A percentile compares a stretch with the other conserved stretches of the same genome.
Evolutionary conservation across 805 yeast species (phyloP).

Genomic region (Yamadazyma ubonensis): DNA sequence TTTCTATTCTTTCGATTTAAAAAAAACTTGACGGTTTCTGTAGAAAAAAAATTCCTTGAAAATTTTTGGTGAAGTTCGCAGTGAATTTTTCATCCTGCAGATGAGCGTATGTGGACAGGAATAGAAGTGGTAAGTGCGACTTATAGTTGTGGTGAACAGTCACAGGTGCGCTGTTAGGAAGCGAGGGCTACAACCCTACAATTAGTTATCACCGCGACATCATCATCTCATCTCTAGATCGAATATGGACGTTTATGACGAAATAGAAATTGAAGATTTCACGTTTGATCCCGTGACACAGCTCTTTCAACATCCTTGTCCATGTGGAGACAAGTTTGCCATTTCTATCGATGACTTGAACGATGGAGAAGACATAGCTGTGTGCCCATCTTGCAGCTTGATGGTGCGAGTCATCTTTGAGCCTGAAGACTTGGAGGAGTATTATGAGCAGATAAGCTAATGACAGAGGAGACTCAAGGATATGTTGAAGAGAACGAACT

Average conservation of each 20-base stretch:
- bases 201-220: not conserved
- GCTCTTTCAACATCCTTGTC: conserved; percentile 92
- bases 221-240: conserved; percentile 8
- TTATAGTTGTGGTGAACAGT: not conserved
- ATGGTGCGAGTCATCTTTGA: conserved; percentile 93
- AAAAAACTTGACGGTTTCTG: conserved; percentile 7
- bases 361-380: conserved; percentile 93
- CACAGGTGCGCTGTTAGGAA: not conserved
- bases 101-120: not conserved
- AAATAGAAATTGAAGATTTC: conserved; percentile 96
- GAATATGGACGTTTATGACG: conserved; percentile 74
- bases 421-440: conserved; percentile 52
- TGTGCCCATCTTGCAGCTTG: conserved; percentile 93
- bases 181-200: conserved; percentile 2
- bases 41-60: conserved; percentile 9
- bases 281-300: conserved; percentile 81
- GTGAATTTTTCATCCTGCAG: conserved; percentile 4
- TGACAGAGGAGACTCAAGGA: not conserved
- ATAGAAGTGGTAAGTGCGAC: not conserved
- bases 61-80: conserved; percentile 4
- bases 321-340: conserved; percentile 95
- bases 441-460: conserved; percentile 22
- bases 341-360: conserved; percentile 77
- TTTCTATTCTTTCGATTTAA: conserved; percentile 15
- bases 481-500: not conserved